Percentiles rank a stretch among this genome's conserved stretches.
phyloP scores from a whole-genome alignment of 2,329 filamentous ascomycete species.

The Pseudocercospora fuligena region DNA sequence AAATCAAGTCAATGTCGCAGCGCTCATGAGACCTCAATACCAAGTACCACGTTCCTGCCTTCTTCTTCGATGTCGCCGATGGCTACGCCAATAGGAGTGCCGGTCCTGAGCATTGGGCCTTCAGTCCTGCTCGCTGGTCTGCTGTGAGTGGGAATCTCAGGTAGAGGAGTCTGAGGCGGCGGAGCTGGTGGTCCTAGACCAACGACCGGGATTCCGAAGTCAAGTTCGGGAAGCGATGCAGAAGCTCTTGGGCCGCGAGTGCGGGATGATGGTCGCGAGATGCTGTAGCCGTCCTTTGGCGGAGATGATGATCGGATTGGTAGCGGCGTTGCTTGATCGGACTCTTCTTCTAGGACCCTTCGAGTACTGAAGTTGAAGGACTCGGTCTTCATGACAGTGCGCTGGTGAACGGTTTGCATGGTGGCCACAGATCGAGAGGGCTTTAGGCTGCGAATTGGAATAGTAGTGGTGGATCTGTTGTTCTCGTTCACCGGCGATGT shows the following conservation, averaged over 20 bases:
- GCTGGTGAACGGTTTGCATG: constrained; percentile 18
- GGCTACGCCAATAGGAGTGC: constrained; percentile 27
- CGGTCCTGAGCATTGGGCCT: constrained; percentile 9
- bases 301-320: constrained; percentile 16
- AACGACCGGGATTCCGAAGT: constrained; percentile 45
- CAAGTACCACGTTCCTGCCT: not conserved
- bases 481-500: constrained; percentile 37
- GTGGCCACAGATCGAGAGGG: constrained; percentile 33
- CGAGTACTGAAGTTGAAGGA: constrained; percentile 18
- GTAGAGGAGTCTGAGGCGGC: constrained; percentile 52
- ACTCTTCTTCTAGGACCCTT: constrained; percentile 21
- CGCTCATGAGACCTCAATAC: not conserved
- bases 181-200: constrained; percentile 52
- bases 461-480: constrained; percentile 26
- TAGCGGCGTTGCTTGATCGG: constrained; percentile 26
- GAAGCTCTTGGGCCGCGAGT: constrained; percentile 22
- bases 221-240: constrained; percentile 38
- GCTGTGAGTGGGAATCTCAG: constrained; percentile 31
- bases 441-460: constrained; percentile 38
- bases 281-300: constrained; percentile 8
- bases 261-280: constrained; percentile 34
- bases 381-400: constrained; percentile 1
- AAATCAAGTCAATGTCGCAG: not conserved
- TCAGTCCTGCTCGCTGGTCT: constrained; percentile 22
- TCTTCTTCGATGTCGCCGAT: constrained; percentile 18